Evolutionary conservation across 352 stramenopile species (phyloP).

Genomic region (Blastocystis sp.): DNA sequence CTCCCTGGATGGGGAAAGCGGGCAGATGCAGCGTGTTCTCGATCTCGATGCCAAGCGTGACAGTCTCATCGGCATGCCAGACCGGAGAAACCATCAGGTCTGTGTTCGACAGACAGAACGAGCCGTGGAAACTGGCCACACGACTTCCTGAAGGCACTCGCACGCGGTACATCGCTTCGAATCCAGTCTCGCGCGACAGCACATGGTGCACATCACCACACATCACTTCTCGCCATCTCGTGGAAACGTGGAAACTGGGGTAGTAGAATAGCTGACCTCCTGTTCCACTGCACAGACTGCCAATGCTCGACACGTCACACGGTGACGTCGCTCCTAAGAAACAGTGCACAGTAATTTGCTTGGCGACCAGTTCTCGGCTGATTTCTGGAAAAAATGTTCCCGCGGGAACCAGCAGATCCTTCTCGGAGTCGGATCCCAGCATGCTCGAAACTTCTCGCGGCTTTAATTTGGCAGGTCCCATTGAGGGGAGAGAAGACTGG

Average conservation of each 20-base stretch:
- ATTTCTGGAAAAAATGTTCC: conserved; percentile 77
- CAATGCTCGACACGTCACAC: conserved; percentile 88
- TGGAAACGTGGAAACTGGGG: conserved; percentile 81
- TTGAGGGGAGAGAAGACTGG: conserved; percentile 72
- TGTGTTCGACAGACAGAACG: conserved; percentile 91
- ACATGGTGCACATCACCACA: conserved; percentile 82
- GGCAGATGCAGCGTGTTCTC: conserved; percentile 83
- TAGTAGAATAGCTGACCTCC: conserved; percentile 93
- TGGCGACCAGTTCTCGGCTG: conserved; percentile 89
- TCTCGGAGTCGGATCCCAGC: conserved; percentile 73
- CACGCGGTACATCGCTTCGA: conserved; percentile 63
- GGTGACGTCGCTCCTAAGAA: conserved; percentile 87
- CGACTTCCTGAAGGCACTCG: neutral
- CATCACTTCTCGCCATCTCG: conserved; percentile 84
- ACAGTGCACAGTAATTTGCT: conserved; percentile 98
- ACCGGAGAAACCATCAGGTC: conserved; percentile 93
- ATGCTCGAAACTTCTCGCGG: conserved; percentile 74
- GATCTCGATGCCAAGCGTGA: conserved; percentile 90
- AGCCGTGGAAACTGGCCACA: conserved; percentile 90
- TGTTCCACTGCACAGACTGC: conserved; percentile 87
- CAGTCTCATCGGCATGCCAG: conserved; percentile 87
- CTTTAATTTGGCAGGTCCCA: conserved; percentile 74
- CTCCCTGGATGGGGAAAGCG: conserved; percentile 86
- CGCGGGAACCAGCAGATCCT: conserved; percentile 79
- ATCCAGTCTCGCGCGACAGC: conserved; percentile 83